Conservation (phyloP, 352 stramenopile species). For the Globisporangium spiculum region DNA sequence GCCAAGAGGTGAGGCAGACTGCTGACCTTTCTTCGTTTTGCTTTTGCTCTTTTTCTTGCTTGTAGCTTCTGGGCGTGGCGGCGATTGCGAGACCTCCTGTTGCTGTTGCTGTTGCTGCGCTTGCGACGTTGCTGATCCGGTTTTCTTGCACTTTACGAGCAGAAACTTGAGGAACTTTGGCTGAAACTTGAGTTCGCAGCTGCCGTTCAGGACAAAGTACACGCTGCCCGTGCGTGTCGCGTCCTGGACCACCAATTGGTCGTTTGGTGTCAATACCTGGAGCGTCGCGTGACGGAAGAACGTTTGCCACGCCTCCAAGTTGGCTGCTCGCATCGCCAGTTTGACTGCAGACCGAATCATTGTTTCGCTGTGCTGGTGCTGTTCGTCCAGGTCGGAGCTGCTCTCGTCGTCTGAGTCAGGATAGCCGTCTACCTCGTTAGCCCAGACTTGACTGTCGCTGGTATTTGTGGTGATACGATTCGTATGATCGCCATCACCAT, state of each 20-base stretch:
- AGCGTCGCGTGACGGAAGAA: constrained; percentile 24
- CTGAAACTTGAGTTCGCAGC: constrained; percentile 27
- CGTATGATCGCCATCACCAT: too few relatives aligned
- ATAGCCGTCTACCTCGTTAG: too few relatives aligned
- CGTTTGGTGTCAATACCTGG: constrained; percentile 13
- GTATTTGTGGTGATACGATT: too few relatives aligned
- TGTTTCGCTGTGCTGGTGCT: background rate
- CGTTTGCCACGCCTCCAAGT: constrained; percentile 8
- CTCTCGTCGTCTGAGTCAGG: background rate
- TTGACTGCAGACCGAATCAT: background rate
- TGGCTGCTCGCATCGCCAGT: background rate
- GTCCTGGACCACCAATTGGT: constrained; percentile 28
- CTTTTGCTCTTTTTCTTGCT: background rate
- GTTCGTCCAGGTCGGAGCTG: background rate
- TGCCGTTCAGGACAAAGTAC: constrained; percentile 31
- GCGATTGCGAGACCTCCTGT: background rate
- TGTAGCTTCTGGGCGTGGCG: background rate
- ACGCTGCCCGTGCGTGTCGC: constrained; percentile 23
- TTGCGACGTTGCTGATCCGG: background rate
- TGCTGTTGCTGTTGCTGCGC: background rate
- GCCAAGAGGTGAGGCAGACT: background rate
- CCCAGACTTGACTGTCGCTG: too few relatives aligned
- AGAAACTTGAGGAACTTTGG: constrained; percentile 29
- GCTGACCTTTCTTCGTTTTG: constrained; percentile 4
- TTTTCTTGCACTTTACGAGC: constrained; percentile 18